Evolutionary conservation across 768 basidiomycete genomes (phyloP).

Genomic region (Rhizopogon vulgaris): DNA sequence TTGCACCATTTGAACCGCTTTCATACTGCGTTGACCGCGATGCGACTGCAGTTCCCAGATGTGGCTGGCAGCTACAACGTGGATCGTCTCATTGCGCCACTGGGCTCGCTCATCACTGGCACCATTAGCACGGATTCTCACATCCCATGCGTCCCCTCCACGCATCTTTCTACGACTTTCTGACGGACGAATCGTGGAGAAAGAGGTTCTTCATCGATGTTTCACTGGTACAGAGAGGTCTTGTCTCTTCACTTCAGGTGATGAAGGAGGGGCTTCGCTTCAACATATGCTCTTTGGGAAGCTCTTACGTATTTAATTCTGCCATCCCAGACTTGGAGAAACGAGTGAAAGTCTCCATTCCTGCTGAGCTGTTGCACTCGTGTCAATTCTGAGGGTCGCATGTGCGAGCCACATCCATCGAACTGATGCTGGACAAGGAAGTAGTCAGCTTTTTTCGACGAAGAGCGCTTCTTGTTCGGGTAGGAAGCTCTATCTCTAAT

Average conservation of each 20-base stretch:
- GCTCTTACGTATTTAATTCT: conserved; percentile 22
- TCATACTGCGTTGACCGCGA: not conserved
- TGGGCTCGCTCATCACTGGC: conserved; percentile 3
- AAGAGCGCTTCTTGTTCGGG: conserved; percentile 2
- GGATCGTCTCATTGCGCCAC: too few species aligned
- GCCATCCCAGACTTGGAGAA: conserved; percentile 8
- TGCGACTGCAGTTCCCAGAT: not conserved
- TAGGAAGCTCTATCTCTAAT: not conserved
- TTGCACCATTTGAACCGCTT: conserved; percentile 4
- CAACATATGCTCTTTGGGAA: conserved; percentile 28
- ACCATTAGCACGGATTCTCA: not conserved
- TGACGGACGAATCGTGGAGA: conserved; percentile 8
- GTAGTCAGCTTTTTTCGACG: not conserved
- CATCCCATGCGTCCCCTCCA: conserved; percentile 7
- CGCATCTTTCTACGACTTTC: conserved; percentile 21
- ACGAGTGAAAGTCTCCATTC: not conserved
- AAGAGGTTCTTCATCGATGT: too few species aligned
- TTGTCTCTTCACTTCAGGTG: too few species aligned
- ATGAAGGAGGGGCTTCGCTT: conserved; percentile 17
- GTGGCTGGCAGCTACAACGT: not conserved
- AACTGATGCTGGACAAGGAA: not conserved
- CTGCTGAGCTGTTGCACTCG: too few species aligned
- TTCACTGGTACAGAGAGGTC: too few species aligned
- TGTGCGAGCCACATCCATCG: too few species aligned
- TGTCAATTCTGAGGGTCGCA: too few species aligned